Evolutionary conservation across 805 yeast species (phyloP).

Genomic region (Saturnispora sekii): DNA sequence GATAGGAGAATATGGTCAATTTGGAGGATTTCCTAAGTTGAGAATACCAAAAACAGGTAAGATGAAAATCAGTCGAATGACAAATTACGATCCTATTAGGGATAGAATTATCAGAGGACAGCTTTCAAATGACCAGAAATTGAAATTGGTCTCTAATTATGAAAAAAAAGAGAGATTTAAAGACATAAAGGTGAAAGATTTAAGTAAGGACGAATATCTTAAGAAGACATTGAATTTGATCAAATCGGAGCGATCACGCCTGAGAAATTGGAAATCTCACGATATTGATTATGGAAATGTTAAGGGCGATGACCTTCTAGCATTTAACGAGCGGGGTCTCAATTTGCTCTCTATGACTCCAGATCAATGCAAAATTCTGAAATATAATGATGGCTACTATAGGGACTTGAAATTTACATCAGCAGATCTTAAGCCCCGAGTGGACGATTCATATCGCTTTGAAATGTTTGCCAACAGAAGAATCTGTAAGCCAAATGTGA

Average conservation of each 20-base stretch:
- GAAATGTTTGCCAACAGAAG: background rate
- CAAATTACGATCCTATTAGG: slow-evolving; percentile 15
- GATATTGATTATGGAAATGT: background rate
- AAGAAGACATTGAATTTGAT: slow-evolving; percentile 7
- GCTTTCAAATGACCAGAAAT: background rate
- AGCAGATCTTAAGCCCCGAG: background rate
- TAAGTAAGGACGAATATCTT: slow-evolving; percentile 8
- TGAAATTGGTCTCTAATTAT: background rate
- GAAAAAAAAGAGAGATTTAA: slow-evolving; percentile 4
- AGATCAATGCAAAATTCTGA: background rate
- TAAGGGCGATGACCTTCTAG: background rate
- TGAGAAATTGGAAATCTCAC: slow-evolving; percentile 7
- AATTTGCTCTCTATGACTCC: slow-evolving; percentile 1
- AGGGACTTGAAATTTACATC: background rate
- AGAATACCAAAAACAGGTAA: slow-evolving; percentile 1
- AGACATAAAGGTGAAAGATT: slow-evolving; percentile 5
- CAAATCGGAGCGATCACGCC: background rate
- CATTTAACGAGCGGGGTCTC: slow-evolving; percentile 7
- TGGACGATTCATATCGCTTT: background rate
- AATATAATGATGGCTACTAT: background rate
- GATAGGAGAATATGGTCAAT: slow-evolving; percentile 2
- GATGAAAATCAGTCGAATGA: slow-evolving; percentile 10
- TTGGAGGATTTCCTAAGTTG: background rate
- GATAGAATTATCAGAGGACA: slow-evolving; percentile 1
- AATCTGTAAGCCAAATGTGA: background rate